phyloP scores from a whole-genome alignment of 2,329 filamentous ascomycete genomes.

The Colletotrichum plurivorum region DNA sequence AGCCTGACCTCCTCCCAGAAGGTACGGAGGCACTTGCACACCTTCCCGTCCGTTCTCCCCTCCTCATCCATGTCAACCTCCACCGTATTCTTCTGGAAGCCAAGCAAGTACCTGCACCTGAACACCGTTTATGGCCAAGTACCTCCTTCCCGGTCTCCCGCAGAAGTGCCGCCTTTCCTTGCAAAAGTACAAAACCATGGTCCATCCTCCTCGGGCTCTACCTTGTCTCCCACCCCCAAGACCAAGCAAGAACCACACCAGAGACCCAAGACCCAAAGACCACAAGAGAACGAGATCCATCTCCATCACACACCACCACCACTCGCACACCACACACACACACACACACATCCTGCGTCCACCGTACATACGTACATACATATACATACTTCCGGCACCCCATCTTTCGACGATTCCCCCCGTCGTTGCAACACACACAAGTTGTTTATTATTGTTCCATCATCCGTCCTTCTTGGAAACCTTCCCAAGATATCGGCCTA shows the following conservation, averaged over 20 bases:
- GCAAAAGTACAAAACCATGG: constrained; percentile 38
- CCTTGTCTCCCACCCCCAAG: constrained; percentile 31
- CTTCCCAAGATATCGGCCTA: constrained; percentile 16
- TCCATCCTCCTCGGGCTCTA: constrained; percentile 34
- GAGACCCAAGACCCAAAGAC: constrained; percentile 11
- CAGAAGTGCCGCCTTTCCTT: constrained; percentile 37
- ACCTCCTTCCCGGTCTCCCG: constrained; percentile 33
- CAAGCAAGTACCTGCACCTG: constrained; percentile 39
- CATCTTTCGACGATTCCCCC: constrained; percentile 33
- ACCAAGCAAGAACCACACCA: background rate
- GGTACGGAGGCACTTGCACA: background rate
- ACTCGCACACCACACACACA: constrained; percentile 5
- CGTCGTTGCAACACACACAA: constrained; percentile 37
- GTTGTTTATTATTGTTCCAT: constrained; percentile 43
- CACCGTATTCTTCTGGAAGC: constrained; percentile 42
- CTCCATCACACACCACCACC: constrained; percentile 31
- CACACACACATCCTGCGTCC: constrained; percentile 26
- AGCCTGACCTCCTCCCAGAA: constrained; percentile 29
- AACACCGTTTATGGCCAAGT: constrained; percentile 37
- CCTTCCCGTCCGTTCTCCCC: constrained; percentile 18
- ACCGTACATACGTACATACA: constrained; percentile 37
- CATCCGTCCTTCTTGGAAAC: constrained; percentile 25
- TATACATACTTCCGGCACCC: constrained; percentile 39
- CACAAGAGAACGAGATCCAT: constrained; percentile 33
- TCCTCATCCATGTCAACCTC: constrained; percentile 36